Percentiles rank a stretch among this genome's conserved stretches.
Conservation (phyloP, 2,329 filamentous ascomycete species). For the Colletotrichum australisinense region DNA sequence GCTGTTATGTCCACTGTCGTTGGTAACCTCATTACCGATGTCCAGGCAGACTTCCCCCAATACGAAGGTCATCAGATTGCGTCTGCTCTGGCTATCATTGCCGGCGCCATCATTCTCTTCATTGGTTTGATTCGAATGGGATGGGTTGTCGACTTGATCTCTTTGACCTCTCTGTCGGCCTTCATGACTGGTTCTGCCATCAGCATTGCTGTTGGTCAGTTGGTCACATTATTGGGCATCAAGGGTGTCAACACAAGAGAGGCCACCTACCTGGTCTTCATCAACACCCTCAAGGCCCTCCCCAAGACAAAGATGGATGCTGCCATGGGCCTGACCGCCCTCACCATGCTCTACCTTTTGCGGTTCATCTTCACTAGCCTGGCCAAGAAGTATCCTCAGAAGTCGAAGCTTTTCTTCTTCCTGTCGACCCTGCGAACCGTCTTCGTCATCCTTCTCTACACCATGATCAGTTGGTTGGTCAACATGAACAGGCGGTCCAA, state of each 20-base stretch:
- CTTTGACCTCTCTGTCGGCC: constrained; percentile 88
- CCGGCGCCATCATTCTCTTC: constrained; percentile 80
- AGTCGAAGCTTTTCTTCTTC: constrained; percentile 87
- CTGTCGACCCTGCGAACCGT: constrained; percentile 89
- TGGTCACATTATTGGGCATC: constrained; percentile 85
- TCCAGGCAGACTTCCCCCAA: constrained; percentile 66
- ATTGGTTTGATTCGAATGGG: constrained; percentile 85
- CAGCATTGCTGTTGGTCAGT: constrained; percentile 86
- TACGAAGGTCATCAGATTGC: constrained; percentile 76
- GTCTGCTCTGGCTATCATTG: constrained; percentile 80
- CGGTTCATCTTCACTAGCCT: constrained; percentile 72
- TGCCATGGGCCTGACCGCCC: constrained; percentile 86
- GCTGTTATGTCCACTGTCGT: constrained; percentile 95
- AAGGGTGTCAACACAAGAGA: constrained; percentile 79
- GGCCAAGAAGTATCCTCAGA: constrained; percentile 76
- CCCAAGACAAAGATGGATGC: constrained; percentile 79
- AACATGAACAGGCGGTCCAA: constrained; percentile 75
- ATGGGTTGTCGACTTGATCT: constrained; percentile 94
- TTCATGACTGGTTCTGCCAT: constrained; percentile 98
- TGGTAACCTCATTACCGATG: constrained; percentile 80
- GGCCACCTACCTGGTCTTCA: constrained; percentile 83
- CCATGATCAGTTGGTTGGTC: constrained; percentile 86
- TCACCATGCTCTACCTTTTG: constrained; percentile 81
- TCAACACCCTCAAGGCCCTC: constrained; percentile 83
- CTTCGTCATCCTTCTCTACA: constrained; percentile 93